Evolutionary conservation across 2,329 filamentous ascomycete genomes (phyloP).

Genomic region (Penicillium sp.): DNA sequence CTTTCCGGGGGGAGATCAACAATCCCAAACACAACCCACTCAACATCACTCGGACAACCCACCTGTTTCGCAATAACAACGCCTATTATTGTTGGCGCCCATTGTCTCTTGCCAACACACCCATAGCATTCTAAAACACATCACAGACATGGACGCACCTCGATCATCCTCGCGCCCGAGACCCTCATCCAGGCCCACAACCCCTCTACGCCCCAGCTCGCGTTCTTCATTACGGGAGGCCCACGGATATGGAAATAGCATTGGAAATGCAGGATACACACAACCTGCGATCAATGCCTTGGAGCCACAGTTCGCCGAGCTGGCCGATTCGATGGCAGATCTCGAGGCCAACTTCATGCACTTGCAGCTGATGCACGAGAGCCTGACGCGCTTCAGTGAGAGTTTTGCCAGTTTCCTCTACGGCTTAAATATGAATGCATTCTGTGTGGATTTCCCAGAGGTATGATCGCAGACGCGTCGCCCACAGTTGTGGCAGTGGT

Average conservation of each 20-base stretch:
- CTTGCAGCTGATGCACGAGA: slow-evolving; percentile 95
- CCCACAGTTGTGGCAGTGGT: background rate
- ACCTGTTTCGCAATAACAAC: background rate
- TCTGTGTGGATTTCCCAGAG: slow-evolving; percentile 97
- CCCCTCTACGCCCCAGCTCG: slow-evolving; percentile 85
- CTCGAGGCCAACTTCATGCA: slow-evolving; percentile 98
- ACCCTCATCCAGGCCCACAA: slow-evolving; percentile 75
- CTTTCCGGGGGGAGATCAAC: slow-evolving; percentile 5
- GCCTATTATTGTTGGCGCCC: background rate
- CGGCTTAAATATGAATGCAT: slow-evolving; percentile 97
- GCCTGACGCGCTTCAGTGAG: slow-evolving; percentile 87
- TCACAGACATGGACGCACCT: slow-evolving; percentile 32
- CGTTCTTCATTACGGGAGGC: slow-evolving; percentile 84
- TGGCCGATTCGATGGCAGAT: slow-evolving; percentile 91
- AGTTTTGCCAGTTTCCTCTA: slow-evolving; percentile 95
- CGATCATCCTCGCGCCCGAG: slow-evolving; percentile 63
- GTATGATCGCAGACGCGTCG: slow-evolving; percentile 46
- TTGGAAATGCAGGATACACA: slow-evolving; percentile 39
- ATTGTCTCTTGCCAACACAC: background rate
- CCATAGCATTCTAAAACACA: background rate
- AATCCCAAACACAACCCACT: slow-evolving; percentile 1
- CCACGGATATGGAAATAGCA: slow-evolving; percentile 52
- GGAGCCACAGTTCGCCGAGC: slow-evolving; percentile 87
- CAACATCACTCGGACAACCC: background rate
- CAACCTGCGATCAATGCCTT: slow-evolving; percentile 72